Conservation (phyloP, 202 grass and related monocot species). For the Setaria italica region DNA sequence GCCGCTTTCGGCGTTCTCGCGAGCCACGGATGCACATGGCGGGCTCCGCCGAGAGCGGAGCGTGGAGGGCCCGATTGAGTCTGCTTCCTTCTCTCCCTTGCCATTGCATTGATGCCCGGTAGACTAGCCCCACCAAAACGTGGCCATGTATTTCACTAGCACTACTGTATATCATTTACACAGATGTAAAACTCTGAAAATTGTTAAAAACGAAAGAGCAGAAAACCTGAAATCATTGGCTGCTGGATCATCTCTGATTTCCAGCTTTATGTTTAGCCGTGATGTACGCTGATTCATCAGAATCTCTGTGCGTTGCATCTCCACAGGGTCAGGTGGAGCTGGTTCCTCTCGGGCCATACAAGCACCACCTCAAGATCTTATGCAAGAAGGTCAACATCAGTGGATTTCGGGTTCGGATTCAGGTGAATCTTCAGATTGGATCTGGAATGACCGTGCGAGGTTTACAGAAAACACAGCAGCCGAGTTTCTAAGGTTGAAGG, state of each 20-base stretch:
- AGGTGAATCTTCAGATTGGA: no score
- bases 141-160: not conserved
- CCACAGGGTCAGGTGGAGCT: slow-evolving; percentile 61
- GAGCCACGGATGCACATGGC: no score
- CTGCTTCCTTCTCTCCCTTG: no score
- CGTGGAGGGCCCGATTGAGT: no score
- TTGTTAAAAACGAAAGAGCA: not conserved
- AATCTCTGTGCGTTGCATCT: not conserved
- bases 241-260: not conserved
- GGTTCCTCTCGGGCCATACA: slow-evolving; percentile 53
- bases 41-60: no score
- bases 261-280: not conserved
- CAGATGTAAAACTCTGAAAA: not conserved
- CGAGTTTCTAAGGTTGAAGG: no score
- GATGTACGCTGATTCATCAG: not conserved
- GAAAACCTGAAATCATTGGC: not conserved
- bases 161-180: not conserved
- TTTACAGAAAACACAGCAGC: no score
- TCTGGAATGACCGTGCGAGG: slow-evolving; percentile 17
- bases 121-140: no score
- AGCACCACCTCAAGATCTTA: slow-evolving; percentile 67
- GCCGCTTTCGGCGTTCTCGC: no score
- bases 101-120: no score
- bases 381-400: slow-evolving; percentile 52
- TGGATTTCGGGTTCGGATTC: no score